Percentiles rank a stretch among this genome's conserved stretches.
These are phyloP conservation scores for Penicillium oxalicum DNA, from an alignment of 2,329 filamentous ascomycete genomes.

Conservation along the genomic window DNA sequence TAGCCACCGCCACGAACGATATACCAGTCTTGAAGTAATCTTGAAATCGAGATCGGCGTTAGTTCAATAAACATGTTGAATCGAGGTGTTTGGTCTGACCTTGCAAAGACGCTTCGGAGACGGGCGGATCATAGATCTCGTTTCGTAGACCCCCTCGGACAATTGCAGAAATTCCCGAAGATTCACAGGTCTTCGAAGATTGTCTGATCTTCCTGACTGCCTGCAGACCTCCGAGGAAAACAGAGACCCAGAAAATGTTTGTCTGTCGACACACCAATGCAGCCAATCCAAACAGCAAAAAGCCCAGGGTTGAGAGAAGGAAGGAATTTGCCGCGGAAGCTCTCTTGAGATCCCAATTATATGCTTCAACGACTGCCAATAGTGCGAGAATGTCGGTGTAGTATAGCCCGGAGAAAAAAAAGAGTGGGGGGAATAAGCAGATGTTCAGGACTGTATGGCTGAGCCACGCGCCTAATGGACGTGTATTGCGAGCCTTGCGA, in stretches of 20 bases:
- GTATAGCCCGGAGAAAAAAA: conserved; percentile 93
- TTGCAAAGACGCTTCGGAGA: conserved; percentile 44
- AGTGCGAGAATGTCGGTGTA: conserved; percentile 91
- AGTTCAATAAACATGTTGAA: conserved; percentile 9
- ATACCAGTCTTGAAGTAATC: conserved; percentile 49
- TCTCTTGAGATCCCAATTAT: conserved; percentile 47
- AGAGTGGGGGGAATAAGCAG: conserved; percentile 77
- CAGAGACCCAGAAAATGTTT: conserved; percentile 87
- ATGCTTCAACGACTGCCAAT: conserved; percentile 64
- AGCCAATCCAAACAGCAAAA: conserved; percentile 55
- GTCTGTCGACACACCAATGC: conserved; percentile 82
- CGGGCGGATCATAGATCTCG: conserved; percentile 47
- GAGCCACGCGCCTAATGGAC: conserved; percentile 28
- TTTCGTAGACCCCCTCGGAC: conserved; percentile 28
- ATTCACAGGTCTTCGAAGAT: conserved; percentile 22
- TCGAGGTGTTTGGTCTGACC: conserved; percentile 33
- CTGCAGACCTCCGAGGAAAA: conserved; percentile 44
- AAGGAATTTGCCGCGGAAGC: conserved; percentile 16
- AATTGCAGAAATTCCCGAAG: conserved; percentile 26
- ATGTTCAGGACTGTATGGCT: conserved; percentile 62
- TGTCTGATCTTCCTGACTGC: conserved; percentile 33
- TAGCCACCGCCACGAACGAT: conserved; percentile 57
- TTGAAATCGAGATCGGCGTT: conserved; percentile 22
- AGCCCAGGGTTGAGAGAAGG: conserved; percentile 24
- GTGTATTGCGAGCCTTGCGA: conserved; percentile 28